Conservation (phyloP, 75 land plant species). For the Cupressus sempervirens region DNA sequence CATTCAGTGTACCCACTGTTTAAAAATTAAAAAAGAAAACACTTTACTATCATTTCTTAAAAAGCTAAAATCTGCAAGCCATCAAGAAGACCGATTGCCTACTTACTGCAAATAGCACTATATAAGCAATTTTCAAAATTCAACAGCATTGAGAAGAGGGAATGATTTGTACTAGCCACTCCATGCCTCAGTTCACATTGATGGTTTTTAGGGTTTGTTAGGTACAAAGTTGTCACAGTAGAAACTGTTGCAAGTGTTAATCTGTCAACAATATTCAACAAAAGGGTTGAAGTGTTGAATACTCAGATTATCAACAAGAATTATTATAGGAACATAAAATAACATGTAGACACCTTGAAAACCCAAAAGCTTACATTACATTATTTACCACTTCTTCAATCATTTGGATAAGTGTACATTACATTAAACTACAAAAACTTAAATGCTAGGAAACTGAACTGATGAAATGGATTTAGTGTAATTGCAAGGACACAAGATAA, state of each 20-base stretch:
- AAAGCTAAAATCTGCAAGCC: neutral
- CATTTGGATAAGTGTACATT: neutral
- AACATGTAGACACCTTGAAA: neutral
- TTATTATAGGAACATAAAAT: slow-evolving; percentile 2
- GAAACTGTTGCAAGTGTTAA: slow-evolving; percentile 82
- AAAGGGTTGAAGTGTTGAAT: neutral
- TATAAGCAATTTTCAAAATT: neutral
- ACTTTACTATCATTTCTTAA: neutral
- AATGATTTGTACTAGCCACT: slow-evolving; percentile 61
- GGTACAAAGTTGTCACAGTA: slow-evolving; percentile 71
- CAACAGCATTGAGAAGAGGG: neutral
- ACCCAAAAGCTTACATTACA: too few relatives aligned
- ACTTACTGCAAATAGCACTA: neutral
- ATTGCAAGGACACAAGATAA: neutral
- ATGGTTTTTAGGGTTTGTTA: slow-evolving; percentile 71
- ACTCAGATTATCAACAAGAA: neutral
- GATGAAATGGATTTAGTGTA: neutral
- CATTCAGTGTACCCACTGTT: neutral
- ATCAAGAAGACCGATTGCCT: neutral
- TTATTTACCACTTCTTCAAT: too few relatives aligned
- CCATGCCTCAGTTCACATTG: slow-evolving; percentile 88
- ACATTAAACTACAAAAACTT: neutral
- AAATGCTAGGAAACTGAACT: neutral
- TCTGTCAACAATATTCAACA: slow-evolving; percentile 28
- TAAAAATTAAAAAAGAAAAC: neutral